Conservation (phyloP, 2,329 filamentous ascomycete genomes). For the Trichoderma sp. region DNA sequence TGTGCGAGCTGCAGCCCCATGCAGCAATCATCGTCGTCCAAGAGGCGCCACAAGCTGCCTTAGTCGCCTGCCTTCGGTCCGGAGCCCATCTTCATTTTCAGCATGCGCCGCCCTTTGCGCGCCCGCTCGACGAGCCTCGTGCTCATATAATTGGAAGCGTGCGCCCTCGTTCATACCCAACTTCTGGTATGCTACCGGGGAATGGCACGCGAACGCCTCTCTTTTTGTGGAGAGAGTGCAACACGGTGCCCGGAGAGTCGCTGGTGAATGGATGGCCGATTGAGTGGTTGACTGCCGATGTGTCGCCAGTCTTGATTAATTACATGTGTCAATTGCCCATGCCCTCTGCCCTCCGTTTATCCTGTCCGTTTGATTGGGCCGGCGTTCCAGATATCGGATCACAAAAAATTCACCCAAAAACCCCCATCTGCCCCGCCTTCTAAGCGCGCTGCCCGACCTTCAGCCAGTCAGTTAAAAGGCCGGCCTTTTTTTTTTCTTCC, state of each 20-base stretch:
- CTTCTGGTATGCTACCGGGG: neutral
- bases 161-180: neutral
- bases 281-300: neutral
- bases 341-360: neutral
- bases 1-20: slow-evolving; percentile 4
- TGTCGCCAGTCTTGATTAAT: neutral
- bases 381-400: neutral
- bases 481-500: neutral
- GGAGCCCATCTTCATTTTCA: neutral
- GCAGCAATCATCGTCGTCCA: slow-evolving; percentile 1
- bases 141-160: neutral
- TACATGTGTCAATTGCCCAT: slow-evolving; percentile 5
- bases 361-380: neutral
- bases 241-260: neutral
- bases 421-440: neutral
- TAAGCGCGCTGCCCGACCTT: slow-evolving; percentile 11
- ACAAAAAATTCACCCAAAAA: slow-evolving; percentile 3
- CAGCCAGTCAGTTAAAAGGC: slow-evolving; percentile 7
- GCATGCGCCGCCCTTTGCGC: slow-evolving; percentile 6
- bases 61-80: neutral
- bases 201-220: slow-evolving; percentile 6
- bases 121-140: slow-evolving; percentile 8
- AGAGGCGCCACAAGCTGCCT: neutral
- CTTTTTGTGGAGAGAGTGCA: neutral
- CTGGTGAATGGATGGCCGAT: neutral